phyloP scores from a whole-genome alignment of 768 basidiomycete species.

The Lactarius psammicola region DNA sequence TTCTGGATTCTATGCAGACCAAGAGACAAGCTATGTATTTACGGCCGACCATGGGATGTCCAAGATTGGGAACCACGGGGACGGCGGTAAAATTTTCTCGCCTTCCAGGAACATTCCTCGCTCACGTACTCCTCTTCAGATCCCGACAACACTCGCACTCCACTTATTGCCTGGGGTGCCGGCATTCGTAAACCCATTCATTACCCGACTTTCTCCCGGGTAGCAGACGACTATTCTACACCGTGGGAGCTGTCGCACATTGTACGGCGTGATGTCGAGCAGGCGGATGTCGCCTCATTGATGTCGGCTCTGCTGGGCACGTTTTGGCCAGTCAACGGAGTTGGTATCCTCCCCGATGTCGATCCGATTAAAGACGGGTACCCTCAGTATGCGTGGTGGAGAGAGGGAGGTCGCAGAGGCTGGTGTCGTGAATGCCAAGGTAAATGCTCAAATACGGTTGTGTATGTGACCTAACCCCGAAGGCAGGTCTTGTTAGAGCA shows the following conservation, averaged over 20 bases:
- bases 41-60: slow-evolving; percentile 94
- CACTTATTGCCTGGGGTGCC: slow-evolving; percentile 78
- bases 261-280: slow-evolving; percentile 71
- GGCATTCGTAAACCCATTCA: slow-evolving; percentile 70
- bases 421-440: slow-evolving; percentile 65
- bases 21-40: slow-evolving; percentile 73
- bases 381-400: slow-evolving; percentile 45
- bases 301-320: slow-evolving; percentile 75
- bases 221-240: slow-evolving; percentile 61
- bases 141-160: slow-evolving; percentile 85
- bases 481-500: slow-evolving; percentile 67
- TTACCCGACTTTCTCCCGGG: slow-evolving; percentile 58
- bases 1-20: slow-evolving; percentile 60
- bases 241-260: slow-evolving; percentile 61
- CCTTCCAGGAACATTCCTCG: slow-evolving; percentile 5
- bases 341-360: slow-evolving; percentile 77
- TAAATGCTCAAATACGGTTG: slow-evolving; percentile 27
- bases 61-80: slow-evolving; percentile 83
- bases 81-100: slow-evolving; percentile 59
- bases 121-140: slow-evolving; percentile 43
- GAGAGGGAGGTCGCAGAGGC: slow-evolving; percentile 52
- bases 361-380: slow-evolving; percentile 61
- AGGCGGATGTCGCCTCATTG: slow-evolving; percentile 77
- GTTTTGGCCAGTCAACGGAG: slow-evolving; percentile 78
- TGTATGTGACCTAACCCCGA: not conserved